phyloP scores from a whole-genome alignment of 768 basidiomycete species.

The Thelephora aurantiotincta region DNA sequence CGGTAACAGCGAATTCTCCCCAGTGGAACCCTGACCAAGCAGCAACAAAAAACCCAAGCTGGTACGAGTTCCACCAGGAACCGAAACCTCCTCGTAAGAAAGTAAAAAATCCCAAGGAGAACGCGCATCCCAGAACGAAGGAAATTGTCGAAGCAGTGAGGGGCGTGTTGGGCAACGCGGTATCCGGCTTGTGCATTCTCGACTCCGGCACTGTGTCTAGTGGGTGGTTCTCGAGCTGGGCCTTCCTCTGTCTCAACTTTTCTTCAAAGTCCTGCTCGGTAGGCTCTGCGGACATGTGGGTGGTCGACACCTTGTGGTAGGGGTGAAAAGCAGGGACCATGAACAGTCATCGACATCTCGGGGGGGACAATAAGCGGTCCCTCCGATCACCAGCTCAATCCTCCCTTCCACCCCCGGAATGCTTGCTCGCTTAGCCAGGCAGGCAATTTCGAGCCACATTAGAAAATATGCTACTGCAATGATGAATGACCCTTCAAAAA shows the following conservation, averaged over 20 bases:
- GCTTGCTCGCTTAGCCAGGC: background rate
- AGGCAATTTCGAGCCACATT: background rate
- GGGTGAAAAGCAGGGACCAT: background rate
- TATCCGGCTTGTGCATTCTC: slow-evolving; percentile 22
- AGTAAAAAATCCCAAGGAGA: slow-evolving; percentile 40
- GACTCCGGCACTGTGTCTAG: slow-evolving; percentile 41
- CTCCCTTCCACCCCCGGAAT: background rate
- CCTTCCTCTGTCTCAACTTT: slow-evolving; percentile 28
- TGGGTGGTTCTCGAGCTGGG: slow-evolving; percentile 19
- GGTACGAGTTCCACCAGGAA: slow-evolving; percentile 54
- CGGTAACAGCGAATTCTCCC: slow-evolving; percentile 90
- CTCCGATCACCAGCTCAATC: background rate
- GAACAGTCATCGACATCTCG: background rate
- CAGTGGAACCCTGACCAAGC: slow-evolving; percentile 85
- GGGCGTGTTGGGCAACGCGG: slow-evolving; percentile 81
- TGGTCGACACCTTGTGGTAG: background rate
- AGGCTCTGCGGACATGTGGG: background rate
- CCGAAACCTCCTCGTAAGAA: slow-evolving; percentile 33
- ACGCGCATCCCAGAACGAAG: slow-evolving; percentile 69
- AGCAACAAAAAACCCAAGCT: slow-evolving; percentile 72
- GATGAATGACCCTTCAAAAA: slow-evolving; percentile 21
- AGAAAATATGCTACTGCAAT: slow-evolving; percentile 10
- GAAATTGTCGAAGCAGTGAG: slow-evolving; percentile 65
- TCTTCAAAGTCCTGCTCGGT: slow-evolving; percentile 20
- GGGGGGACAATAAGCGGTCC: too few relatives aligned